Base-by-base conservation (phyloP, 1,284 basidiomycete species). In the Somion occarium region DNA sequence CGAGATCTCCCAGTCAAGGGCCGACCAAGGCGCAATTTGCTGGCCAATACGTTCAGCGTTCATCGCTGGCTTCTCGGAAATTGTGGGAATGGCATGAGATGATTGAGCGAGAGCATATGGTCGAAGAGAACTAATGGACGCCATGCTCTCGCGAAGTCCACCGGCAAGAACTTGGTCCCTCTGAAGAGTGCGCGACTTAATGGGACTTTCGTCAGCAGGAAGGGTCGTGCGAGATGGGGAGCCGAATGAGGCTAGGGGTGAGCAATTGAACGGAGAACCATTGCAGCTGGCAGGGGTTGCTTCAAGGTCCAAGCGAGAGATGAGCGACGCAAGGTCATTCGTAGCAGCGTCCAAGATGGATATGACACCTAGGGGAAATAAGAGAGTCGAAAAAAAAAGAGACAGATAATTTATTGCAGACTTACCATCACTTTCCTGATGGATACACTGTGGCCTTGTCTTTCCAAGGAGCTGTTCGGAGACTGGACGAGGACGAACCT, bases 331-430 rank as follows among this genome's bases (percentile, higher is more conserved):
- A 1, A 91, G 73, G 42, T 91, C 88, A 49, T 88, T 81, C 0
- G 88, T 90, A 0, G 83, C 88, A 0, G 83, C 85, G 53, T 85
- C 84, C 19, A 91, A 66, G 19, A 88, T 76, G 0, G 81, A 85
- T 1, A 90, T 62, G n/a, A 79, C 78, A 52, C 76, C 87, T 82
- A 24, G 50, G 53, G n/a, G 26, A 49, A 23, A n/a, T 37, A 59
- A 37, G 42, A 50, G 42, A 37, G 37, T 20, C 20, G 27, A 25
- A 42, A 49, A 22, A 34, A 7, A 34, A 52, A 44, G 20, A 38
- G 42, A 24, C 1, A 37, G 46, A 23, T 25, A 50, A 39, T 23
- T 18, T 5, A 5, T 55, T 37, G 59, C 64, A 38, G 55, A 75
- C 79, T 73, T 59, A 67, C 79, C 71, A 19, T 74, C 79, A 38